A percentile compares a stretch with the other conserved stretches of the same genome.
Conservation (phyloP, 2,329 filamentous ascomycete species). For the Shiraia sp. region DNA sequence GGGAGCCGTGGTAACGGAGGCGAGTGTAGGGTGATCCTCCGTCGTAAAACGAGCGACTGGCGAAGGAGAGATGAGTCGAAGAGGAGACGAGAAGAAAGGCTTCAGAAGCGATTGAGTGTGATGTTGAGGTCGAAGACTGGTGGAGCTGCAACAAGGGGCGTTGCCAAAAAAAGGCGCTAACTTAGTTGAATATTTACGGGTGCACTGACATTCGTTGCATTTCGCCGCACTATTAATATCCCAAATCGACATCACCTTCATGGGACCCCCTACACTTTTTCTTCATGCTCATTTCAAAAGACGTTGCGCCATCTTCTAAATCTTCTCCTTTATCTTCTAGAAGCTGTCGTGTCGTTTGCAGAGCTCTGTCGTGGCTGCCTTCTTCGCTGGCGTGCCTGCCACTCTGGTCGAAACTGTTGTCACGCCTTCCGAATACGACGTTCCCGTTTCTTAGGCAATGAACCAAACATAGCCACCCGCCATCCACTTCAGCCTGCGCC, state of each 20-base stretch:
- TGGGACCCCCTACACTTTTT: too few relatives aligned
- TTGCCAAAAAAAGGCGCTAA: neutral
- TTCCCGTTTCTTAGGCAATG: neutral
- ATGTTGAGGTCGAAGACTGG: constrained; percentile 19
- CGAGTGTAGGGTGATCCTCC: constrained; percentile 14
- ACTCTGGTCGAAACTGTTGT: constrained; percentile 1
- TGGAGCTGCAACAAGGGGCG: neutral
- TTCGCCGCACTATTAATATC: too few relatives aligned
- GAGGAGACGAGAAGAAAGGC: constrained; percentile 5
- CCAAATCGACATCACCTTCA: too few relatives aligned
- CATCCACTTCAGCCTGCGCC: neutral
- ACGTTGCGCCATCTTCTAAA: too few relatives aligned
- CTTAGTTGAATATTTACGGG: neutral
- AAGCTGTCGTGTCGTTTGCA: too few relatives aligned
- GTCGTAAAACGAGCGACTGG: constrained; percentile 44
- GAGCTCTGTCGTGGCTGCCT: neutral
- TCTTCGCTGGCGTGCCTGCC: neutral
- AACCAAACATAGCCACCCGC: constrained; percentile 4
- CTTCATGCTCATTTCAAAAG: too few relatives aligned
- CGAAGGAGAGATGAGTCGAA: constrained; percentile 23
- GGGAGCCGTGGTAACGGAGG: constrained; percentile 18
- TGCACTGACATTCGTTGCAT: neutral
- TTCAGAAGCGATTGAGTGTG: constrained; percentile 7
- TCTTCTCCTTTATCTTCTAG: too few relatives aligned
- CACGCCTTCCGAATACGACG: constrained; percentile 2